Percentiles rank a stretch among this genome's conserved stretches.
These are phyloP conservation scores for Platanthera guangdongensis DNA, from an alignment of 106 monocot species.

Conservation along the genomic window DNA sequence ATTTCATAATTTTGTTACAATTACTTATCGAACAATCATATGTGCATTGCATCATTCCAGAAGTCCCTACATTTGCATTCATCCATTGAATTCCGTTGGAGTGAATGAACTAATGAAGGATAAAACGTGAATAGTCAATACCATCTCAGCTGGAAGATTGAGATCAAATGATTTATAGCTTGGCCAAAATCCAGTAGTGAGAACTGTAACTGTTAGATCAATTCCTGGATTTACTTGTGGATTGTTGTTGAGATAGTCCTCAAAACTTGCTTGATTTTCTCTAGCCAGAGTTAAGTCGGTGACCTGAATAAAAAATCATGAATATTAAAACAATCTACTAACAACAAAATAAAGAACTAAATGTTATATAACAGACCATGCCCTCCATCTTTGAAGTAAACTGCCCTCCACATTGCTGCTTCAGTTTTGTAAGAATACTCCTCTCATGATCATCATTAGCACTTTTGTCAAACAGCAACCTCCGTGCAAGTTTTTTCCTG, in stretches of 20 bases:
- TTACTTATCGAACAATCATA: too few relatives aligned
- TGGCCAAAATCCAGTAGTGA: constrained; percentile 99
- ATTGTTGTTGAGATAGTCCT: constrained; percentile 63
- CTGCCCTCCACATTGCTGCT: constrained; percentile 80
- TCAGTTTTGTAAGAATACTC: constrained; percentile 68
- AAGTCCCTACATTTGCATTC: too few relatives aligned
- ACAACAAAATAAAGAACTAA: constrained; percentile 2
- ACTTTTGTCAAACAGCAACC: constrained; percentile 68
- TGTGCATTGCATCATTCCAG: neutral
- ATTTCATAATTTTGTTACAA: too few relatives aligned
- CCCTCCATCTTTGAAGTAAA: constrained; percentile 82
- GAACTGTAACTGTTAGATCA: constrained; percentile 82
- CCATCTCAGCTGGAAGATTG: constrained; percentile 94
- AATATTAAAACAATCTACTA: neutral
- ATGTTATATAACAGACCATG: constrained; percentile 17
- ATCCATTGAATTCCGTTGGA: too few relatives aligned
- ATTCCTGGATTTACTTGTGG: constrained; percentile 69
- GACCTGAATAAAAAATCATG: constrained; percentile 35
- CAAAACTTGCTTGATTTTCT: constrained; percentile 88
- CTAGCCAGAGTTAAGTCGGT: constrained; percentile 90
- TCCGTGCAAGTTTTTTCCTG: constrained; percentile 76
- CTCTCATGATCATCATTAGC: constrained; percentile 80
- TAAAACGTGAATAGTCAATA: constrained; percentile 12
- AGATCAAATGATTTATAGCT: constrained; percentile 95
- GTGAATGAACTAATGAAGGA: neutral